Conservation (phyloP, 2,329 filamentous ascomycete species). For the Botrytis squamosa region DNA sequence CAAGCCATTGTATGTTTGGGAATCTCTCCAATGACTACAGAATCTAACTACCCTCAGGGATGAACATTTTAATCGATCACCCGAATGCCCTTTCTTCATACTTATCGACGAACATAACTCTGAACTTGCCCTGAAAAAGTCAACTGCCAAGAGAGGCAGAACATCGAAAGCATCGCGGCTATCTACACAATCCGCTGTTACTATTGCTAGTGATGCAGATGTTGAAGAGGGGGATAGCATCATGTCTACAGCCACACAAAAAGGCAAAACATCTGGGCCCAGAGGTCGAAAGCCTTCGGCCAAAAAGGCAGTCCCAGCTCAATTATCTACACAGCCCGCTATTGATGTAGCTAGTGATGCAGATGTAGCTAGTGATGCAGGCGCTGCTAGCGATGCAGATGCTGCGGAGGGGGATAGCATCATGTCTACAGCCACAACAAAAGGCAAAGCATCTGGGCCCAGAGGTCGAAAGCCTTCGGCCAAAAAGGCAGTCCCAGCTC, state of each 20-base stretch:
- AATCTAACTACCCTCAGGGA: slow-evolving; percentile 53
- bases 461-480: slow-evolving; percentile 45
- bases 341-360: slow-evolving; percentile 51
- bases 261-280: slow-evolving; percentile 55
- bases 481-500: slow-evolving; percentile 64
- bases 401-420: slow-evolving; percentile 55
- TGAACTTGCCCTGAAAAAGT: slow-evolving; percentile 51
- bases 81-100: slow-evolving; percentile 79
- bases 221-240: slow-evolving; percentile 55
- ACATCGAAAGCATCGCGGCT: slow-evolving; percentile 69
- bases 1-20: slow-evolving; percentile 69
- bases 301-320: slow-evolving; percentile 64
- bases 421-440: slow-evolving; percentile 58
- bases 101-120: slow-evolving; percentile 58
- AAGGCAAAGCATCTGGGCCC: slow-evolving; percentile 55
- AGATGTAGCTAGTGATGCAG: not conserved
- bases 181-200: slow-evolving; percentile 58
- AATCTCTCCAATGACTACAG: slow-evolving; percentile 12
- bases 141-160: slow-evolving; percentile 51
- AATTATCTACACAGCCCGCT: slow-evolving; percentile 59
- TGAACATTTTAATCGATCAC: slow-evolving; percentile 78
- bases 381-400: slow-evolving; percentile 47
- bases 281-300: slow-evolving; percentile 45
- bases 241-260: slow-evolving; percentile 58
- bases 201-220: slow-evolving; percentile 49